Base-by-base conservation (phyloP, 2,329 filamentous ascomycete genomes). In the Arthrocladium fulminans region DNA sequence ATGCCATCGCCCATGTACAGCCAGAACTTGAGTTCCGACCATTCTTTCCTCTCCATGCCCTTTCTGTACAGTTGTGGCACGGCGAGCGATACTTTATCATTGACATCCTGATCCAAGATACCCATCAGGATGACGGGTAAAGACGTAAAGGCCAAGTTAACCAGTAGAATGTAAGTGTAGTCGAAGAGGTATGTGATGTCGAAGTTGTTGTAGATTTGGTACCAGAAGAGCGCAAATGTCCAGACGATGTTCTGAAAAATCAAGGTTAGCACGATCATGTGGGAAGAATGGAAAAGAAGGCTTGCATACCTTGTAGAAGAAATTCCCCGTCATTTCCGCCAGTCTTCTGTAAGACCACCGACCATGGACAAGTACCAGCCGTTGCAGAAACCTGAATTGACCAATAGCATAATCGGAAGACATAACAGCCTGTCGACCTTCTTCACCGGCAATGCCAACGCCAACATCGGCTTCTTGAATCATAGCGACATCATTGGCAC, bases 171-270 rank as follows among this genome's bases (percentile, higher is more conserved):
- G 69, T 97, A 98, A 32, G 88, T 94, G 72, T 95, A 96, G 67
- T 98, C 92, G 71, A 94, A 96, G 46, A 96, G 80, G 64, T 96
- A 97, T 39, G 90, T 90, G 66, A 90, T 88, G 70, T 98, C 92
- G 65, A 94, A 96, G 68, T 94, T 84, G 73, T 86, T 88, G 68
- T 85, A 98, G 47, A 95, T 87, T 64, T 94, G 88, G 68, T 86
- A 98, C 90, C 90, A 97, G 76, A 97, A 96, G 50, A 98, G 85
- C 37, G 84, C 79, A 63, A 96, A 90, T 0, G 88, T 92, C 92
- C 92, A 98, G 45, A 97, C 84, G 68, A 98, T 85, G 72, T 97
- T 98, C 84, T 83, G 57, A 17, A 40, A 2, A 53, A n/a, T n/a
- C n/a, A 66, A 50, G 68, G 63, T 55, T 58, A 49, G 37, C 27